phyloP scores from a whole-genome alignment of 2,329 filamentous ascomycete genomes.

The Colletotrichum sp. region DNA sequence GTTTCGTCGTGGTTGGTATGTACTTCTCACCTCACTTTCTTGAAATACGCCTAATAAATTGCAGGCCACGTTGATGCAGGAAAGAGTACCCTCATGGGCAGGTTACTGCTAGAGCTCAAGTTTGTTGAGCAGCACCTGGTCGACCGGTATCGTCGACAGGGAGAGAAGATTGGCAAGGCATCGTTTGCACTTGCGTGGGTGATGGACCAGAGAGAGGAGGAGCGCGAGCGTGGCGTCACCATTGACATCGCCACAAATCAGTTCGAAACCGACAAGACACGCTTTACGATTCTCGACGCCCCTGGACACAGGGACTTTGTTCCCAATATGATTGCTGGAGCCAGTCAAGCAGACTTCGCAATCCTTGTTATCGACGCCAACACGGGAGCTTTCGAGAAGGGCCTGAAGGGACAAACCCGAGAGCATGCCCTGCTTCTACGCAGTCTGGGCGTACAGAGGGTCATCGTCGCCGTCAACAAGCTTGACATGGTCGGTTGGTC shows the following conservation, averaged over 20 bases:
- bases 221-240: conserved; percentile 88
- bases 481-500: conserved; percentile 89
- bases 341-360: conserved; percentile 94
- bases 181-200: conserved; percentile 98
- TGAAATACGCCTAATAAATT: neutral
- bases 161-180: conserved; percentile 88
- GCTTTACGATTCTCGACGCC: conserved; percentile 93
- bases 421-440: conserved; percentile 90
- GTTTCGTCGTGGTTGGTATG: conserved; percentile 91
- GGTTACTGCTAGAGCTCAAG: conserved; percentile 87
- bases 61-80: conserved; percentile 94
- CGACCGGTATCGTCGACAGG: conserved; percentile 86
- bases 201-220: conserved; percentile 88
- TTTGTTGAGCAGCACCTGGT: conserved; percentile 88
- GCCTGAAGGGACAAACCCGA: conserved; percentile 89
- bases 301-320: conserved; percentile 96
- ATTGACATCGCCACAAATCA: conserved; percentile 96
- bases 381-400: conserved; percentile 90
- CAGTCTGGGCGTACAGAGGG: conserved; percentile 86
- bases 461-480: conserved; percentile 95
- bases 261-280: conserved; percentile 86
- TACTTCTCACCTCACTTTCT: neutral
- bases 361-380: conserved; percentile 93
- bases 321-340: conserved; percentile 98
- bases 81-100: conserved; percentile 97